Conservation (phyloP, 2,329 filamentous ascomycete genomes). For the Chrysosporium keratinophilum region DNA sequence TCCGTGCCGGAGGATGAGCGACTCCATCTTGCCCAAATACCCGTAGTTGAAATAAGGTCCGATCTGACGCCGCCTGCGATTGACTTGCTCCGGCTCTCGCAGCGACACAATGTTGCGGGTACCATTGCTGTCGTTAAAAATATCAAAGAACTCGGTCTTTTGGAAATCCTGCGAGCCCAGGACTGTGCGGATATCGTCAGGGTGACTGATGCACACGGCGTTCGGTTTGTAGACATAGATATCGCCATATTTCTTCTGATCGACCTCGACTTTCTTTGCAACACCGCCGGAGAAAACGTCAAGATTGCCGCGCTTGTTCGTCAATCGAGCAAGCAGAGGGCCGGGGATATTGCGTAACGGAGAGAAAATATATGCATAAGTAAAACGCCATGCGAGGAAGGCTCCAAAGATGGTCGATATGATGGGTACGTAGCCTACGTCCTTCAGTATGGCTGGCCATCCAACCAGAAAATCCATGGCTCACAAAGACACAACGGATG, state of each 20-base stretch:
- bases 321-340: slow-evolving; percentile 1
- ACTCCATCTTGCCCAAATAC: slow-evolving; percentile 3
- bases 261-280: background rate
- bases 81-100: background rate
- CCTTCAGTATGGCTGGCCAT: background rate
- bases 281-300: slow-evolving; percentile 3
- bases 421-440: background rate
- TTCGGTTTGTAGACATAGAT: slow-evolving; percentile 5
- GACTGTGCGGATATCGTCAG: slow-evolving; percentile 1
- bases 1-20: slow-evolving; percentile 1
- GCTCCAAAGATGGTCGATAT: background rate
- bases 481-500: too few species aligned
- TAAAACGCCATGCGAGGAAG: background rate
- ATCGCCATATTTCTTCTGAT: slow-evolving; percentile 2
- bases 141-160: slow-evolving; percentile 5
- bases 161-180: slow-evolving; percentile 1
- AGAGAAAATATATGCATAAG: background rate
- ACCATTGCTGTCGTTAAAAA: background rate
- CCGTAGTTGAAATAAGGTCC: slow-evolving; percentile 6
- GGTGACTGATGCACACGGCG: slow-evolving; percentile 4
- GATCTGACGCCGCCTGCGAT: background rate
- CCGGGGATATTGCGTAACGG: background rate
- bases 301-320: slow-evolving; percentile 1
- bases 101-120: slow-evolving; percentile 4
- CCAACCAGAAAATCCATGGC: too few species aligned